Conservation (phyloP, 257 asterid genomes). For the Petunia secreta region DNA sequence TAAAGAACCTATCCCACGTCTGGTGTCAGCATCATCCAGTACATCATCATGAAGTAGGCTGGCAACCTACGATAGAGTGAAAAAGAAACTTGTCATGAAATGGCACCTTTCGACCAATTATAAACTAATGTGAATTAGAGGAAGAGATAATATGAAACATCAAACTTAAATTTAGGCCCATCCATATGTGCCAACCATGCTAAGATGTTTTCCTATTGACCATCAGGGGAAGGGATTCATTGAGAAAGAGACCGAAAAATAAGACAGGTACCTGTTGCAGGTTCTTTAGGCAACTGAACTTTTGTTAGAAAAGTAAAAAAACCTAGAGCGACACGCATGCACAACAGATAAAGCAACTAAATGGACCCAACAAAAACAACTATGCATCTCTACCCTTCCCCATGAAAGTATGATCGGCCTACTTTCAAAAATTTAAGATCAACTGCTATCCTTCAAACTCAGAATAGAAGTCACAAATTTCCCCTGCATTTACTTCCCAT, state of each 20-base stretch:
- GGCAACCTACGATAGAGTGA: slow-evolving; percentile 64
- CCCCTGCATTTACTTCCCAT: not conserved
- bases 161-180: slow-evolving; percentile 6
- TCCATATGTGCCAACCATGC: not conserved
- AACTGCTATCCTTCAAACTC: not conserved
- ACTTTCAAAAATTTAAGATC: not conserved
- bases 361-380: slow-evolving; percentile 3
- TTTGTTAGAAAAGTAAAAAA: slow-evolving; percentile 5
- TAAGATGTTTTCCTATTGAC: not conserved
- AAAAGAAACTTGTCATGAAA: slow-evolving; percentile 14
- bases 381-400: slow-evolving; percentile 11
- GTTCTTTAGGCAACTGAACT: not conserved
- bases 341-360: slow-evolving; percentile 6
- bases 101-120: not conserved
- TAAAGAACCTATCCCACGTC: slow-evolving; percentile 87
- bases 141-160: slow-evolving; percentile 14
- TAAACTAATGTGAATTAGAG: slow-evolving; percentile 3
- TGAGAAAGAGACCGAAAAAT: not conserved
- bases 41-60: slow-evolving; percentile 99
- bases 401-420: slow-evolving; percentile 11
- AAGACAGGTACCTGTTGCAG: not conserved
- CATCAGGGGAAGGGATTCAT: not conserved
- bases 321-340: not conserved
- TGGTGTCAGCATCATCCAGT: slow-evolving; percentile 95
- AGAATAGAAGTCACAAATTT: slow-evolving; percentile 4